These are phyloP conservation scores for Magnolia kwangsiensis DNA, from an alignment of 164 flowering plant genomes.

Conservation along the genomic window DNA sequence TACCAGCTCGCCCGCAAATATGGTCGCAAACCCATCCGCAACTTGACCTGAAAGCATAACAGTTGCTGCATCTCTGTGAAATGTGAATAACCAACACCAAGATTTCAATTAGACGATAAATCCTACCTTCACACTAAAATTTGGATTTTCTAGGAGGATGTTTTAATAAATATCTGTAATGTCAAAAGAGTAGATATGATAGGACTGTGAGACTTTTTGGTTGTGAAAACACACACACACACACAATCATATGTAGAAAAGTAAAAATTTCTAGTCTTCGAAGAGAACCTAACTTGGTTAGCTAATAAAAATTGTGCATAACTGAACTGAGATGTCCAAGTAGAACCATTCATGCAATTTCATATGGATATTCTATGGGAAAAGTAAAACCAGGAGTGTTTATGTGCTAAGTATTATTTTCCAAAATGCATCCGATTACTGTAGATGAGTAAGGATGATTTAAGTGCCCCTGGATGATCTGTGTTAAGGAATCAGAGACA, in stretches of 20 bases:
- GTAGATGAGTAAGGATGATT: not conserved
- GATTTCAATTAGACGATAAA: not conserved
- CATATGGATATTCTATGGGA: not conserved
- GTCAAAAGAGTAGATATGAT: not conserved
- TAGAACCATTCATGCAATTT: not conserved
- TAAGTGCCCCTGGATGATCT: not conserved
- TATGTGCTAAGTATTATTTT: not conserved
- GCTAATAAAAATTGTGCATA: not conserved
- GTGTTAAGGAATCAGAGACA: too few relatives aligned
- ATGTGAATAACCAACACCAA: constrained; percentile 5
- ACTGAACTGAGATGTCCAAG: not conserved
- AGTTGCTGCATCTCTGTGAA: constrained; percentile 64
- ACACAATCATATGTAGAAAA: too few relatives aligned
- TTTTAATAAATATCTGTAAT: too few relatives aligned
- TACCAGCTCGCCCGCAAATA: constrained; percentile 94
- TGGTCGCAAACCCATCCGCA: constrained; percentile 79
- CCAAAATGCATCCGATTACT: not conserved
- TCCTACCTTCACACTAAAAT: not conserved
- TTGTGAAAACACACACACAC: too few relatives aligned
- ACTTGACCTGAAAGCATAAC: constrained; percentile 94
- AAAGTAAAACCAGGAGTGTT: too few relatives aligned
- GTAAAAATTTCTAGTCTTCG: not conserved
- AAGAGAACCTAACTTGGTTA: not conserved
- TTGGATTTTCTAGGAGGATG: not conserved
- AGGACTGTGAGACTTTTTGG: not conserved